Evolutionary conservation across 2,329 filamentous ascomycete species (phyloP).

Genomic region (Huntiella abstrusa): DNA sequence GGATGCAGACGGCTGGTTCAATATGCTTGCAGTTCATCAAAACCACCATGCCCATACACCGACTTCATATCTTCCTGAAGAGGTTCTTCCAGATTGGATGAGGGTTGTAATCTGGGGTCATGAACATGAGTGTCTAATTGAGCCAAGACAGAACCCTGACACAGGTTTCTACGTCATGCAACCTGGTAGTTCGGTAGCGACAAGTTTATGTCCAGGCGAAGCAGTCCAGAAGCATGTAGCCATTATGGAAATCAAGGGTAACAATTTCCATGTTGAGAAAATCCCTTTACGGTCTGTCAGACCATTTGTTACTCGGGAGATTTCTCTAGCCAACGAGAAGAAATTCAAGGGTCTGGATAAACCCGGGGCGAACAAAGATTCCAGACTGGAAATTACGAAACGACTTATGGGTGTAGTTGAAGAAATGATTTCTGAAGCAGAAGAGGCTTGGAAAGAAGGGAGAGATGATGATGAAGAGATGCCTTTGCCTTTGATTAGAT

Average conservation of each 20-base stretch:
- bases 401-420: slow-evolving; percentile 63
- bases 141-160: slow-evolving; percentile 65
- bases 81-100: slow-evolving; percentile 77
- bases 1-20: slow-evolving; percentile 89
- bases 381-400: slow-evolving; percentile 60
- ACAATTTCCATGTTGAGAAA: slow-evolving; percentile 60
- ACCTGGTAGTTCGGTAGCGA: slow-evolving; percentile 88
- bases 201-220: slow-evolving; percentile 76
- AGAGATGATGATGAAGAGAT: slow-evolving; percentile 24
- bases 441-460: slow-evolving; percentile 43
- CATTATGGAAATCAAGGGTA: slow-evolving; percentile 66
- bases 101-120: slow-evolving; percentile 93
- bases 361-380: slow-evolving; percentile 44
- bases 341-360: slow-evolving; percentile 61
- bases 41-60: slow-evolving; percentile 86
- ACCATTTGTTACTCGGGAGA: slow-evolving; percentile 74
- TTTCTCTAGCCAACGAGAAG: slow-evolving; percentile 56
- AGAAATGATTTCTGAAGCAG: slow-evolving; percentile 72
- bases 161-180: slow-evolving; percentile 94
- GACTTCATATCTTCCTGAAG: slow-evolving; percentile 87
- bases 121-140: slow-evolving; percentile 88
- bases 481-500: slow-evolving; percentile 66
- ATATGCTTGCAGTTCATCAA: slow-evolving; percentile 84
- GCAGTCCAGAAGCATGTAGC: slow-evolving; percentile 81
- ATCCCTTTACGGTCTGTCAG: slow-evolving; percentile 74